Base-by-base conservation (phyloP, 2,329 filamentous ascomycete species). In the Diplodia seriata region DNA sequence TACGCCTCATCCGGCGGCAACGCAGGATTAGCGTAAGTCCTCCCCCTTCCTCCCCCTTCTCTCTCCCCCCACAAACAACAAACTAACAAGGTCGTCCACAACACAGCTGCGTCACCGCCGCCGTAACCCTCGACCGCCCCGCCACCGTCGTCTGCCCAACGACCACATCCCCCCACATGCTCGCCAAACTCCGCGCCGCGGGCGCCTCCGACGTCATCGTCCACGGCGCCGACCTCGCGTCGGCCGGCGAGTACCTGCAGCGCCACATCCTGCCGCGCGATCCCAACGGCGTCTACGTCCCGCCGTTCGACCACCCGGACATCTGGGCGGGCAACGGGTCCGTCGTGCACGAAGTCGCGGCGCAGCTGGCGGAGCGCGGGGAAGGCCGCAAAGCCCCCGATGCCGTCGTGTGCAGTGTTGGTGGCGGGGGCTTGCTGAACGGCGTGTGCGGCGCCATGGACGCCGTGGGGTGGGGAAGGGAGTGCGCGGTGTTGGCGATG, bases 1-100 rank as follows among this genome's bases (percentile, higher is more conserved):
- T 95, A 92, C 81, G 90, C 87, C 74, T 91, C 90, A 14, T 91
- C 88, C 2, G 92, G 91, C 68, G 93, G 93, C 68, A 97, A 97
- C 75, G 93, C 93, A 2, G 93, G 93, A 1, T 86, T 97, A 4
- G 93, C 92, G 54, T 56, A 56, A 56, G 54, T 6, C 9, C 15
- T 7, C 49, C n/a, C n/a, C n/a, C n/a, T n/a, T n/a, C n/a, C n/a
- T n/a, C n/a, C n/a, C n/a, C n/a, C n/a, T n/a, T n/a, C n/a, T n/a
- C n/a, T n/a, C n/a, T n/a, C n/a, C n/a, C n/a, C n/a, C n/a, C n/a
- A n/a, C n/a, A n/a, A n/a, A n/a, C n/a, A n/a, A n/a, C n/a, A n/a
- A n/a, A n/a, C n/a, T n/a, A n/a, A n/a, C n/a, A n/a, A n/a, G n/a
- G n/a, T n/a, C n/a, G n/a, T n/a, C n/a, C n/a, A n/a, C n/a, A n/a